phyloP scores from a whole-genome alignment of 140 eudicot genomes.

The Anethum foeniculum region DNA sequence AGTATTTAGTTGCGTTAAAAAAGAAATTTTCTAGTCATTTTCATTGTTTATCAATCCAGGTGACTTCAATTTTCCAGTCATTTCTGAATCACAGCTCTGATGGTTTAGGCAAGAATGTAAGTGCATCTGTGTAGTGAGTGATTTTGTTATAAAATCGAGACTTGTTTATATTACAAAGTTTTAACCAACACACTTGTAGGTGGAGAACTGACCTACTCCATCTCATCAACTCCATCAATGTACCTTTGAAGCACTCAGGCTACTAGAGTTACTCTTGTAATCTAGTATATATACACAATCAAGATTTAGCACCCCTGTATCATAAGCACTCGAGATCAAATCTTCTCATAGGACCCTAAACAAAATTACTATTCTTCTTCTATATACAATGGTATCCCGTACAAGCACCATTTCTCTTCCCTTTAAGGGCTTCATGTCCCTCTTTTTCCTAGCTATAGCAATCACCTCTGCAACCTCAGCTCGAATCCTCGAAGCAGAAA shows the following conservation, averaged over 20 bases:
- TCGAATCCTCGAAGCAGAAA: constrained; percentile 32
- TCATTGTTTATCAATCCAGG: background rate
- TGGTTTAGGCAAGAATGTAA: background rate
- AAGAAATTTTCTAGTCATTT: background rate
- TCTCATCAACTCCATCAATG: constrained; percentile 24
- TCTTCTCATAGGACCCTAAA: background rate
- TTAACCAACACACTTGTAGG: constrained; percentile 19
- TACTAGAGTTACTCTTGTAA: background rate
- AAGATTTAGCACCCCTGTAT: background rate
- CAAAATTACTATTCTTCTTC: background rate
- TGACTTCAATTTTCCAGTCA: background rate
- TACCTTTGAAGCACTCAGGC: background rate
- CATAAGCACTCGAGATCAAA: background rate
- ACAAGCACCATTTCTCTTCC: constrained; percentile 11
- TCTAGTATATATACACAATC: constrained; percentile 8
- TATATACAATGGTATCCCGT: constrained; percentile 5
- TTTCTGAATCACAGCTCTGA: background rate
- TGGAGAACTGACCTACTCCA: constrained; percentile 22
- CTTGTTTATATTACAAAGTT: constrained; percentile 7
- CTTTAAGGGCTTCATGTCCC: constrained; percentile 12
- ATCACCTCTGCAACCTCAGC: constrained; percentile 30
- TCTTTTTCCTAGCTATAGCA: constrained; percentile 26
- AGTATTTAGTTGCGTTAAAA: background rate
- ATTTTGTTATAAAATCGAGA: background rate
- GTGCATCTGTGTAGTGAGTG: background rate